Evolutionary conservation across 2,329 filamentous ascomycete species (phyloP), one percentile per base, ranked within the genome.

Genomic region (Alternaria solani): DNA sequence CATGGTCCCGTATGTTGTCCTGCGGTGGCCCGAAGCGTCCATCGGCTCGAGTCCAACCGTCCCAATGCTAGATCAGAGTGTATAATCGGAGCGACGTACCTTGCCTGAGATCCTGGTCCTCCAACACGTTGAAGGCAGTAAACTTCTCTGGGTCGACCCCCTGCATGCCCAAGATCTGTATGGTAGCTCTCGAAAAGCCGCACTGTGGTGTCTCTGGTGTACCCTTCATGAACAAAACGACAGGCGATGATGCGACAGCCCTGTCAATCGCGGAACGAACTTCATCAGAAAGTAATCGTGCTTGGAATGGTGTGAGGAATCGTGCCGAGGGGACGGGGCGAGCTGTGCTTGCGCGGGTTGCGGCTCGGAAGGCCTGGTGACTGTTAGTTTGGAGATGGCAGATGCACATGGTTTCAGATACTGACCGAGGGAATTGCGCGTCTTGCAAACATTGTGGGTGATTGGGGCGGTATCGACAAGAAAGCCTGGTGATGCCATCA

Each of bases 191-290:
- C 60, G 94, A 98, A 85, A 97, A 99, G 46, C 95, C 95, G 81
- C 95, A 99, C 80, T 97, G 94, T 20, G 95, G 95, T 62, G 88
- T 92, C 82, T 97, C 94, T 59, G 95, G 95, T 1, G 95, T 98
- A 61, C 95, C 95, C 84, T 99, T 99, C 95, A 99, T 99, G 85
- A 99, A 99, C 58, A 99, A 86, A 1, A 99, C 95, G 0, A 99
- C 94, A 2, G 94, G 94, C 0, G 94, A 91, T 1, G 93, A 94
- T 25, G 83, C 85, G 16, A 99, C 90, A 32, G 94, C 94, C 79
- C 93, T 92, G 80, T 97, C 92, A 73, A 99, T 99, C 26, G 94
- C 93, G 39, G 88, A 81, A 63, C 87, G 88, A 11, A 92, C 95
- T 75, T 93, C 87, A 70, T 89, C 87, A 32, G 94, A 97, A 48